These are phyloP conservation scores for Venturia nashicola DNA, from an alignment of 2,329 filamentous ascomycete genomes.

Conservation along the genomic window DNA sequence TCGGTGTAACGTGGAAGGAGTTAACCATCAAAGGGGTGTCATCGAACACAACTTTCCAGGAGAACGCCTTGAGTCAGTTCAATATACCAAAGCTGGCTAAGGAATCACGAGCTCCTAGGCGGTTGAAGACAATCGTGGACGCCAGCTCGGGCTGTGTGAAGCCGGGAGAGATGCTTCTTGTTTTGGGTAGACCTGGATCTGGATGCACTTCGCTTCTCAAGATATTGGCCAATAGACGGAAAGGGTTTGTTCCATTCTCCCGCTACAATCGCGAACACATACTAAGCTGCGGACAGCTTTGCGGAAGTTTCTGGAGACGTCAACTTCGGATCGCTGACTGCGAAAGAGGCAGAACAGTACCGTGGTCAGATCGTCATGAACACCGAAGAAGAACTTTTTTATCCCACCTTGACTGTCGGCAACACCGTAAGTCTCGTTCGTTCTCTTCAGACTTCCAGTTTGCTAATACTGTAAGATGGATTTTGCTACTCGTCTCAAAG, in stretches of 20 bases:
- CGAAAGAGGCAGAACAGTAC: conserved; percentile 42
- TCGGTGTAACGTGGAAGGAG: conserved; percentile 54
- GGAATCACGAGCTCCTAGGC: conserved; percentile 39
- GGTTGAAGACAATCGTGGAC: conserved; percentile 52
- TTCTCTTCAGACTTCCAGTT: conserved; percentile 65
- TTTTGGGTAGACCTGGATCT: conserved; percentile 55
- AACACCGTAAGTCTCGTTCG: conserved; percentile 49
- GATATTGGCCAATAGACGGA: conserved; percentile 51
- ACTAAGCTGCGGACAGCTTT: conserved; percentile 65
- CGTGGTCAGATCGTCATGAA: conserved; percentile 60
- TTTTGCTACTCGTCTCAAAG: conserved; percentile 49
- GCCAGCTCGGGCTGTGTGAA: conserved; percentile 51
- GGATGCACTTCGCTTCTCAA: conserved; percentile 63
- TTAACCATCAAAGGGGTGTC: conserved; percentile 51
- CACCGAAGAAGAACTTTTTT: conserved; percentile 66
- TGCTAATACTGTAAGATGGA: conserved; percentile 62
- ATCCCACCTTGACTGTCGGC: conserved; percentile 63
- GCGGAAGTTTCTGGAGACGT: conserved; percentile 47
- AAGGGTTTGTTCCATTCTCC: conserved; percentile 29
- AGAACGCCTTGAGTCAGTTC: conserved; percentile 23
- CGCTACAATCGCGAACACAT: conserved; percentile 56
- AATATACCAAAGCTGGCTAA: conserved; percentile 30
- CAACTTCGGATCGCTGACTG: conserved; percentile 41
- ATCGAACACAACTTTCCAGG: conserved; percentile 49
- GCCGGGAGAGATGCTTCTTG: conserved; percentile 62